Evolutionary conservation across 2,329 filamentous ascomycete genomes (phyloP), one percentile per base, ranked within the genome.

Genomic region (Sporothrix dimorphospora): DNA sequence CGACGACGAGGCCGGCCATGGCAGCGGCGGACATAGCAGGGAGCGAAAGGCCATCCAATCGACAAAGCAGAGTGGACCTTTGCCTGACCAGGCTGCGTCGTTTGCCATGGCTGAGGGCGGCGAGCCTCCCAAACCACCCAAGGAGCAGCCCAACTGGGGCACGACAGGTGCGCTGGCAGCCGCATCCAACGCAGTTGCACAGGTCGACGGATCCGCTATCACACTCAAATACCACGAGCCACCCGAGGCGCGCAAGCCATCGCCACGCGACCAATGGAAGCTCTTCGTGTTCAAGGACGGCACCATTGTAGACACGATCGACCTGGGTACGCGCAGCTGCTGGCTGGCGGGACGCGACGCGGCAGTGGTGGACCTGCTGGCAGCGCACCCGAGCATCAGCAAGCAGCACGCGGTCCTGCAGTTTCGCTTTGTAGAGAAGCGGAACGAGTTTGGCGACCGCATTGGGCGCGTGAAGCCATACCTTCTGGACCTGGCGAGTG

Each of bases 151-250:
- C 53, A 99, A 98, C 81, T 97, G 92, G 81, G 89, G 87, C 24
- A 89, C 86, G 45, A 94, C 94, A 0, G 96, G 96, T 38, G 85
- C 92, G 8, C 86, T 99, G 21, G 96, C 96, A 2, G 93, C 94
- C 59, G 94, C 94, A 75, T 94, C 94, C 69, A 98, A 99, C 80
- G 85, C 88, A 1, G 71, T 90, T 21, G 89, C 89, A 8, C 90
- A 97, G 74, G 88, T 88, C 34, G 89, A 90, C 77, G 93, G 93
- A 72, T 91, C 90, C 3, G 87, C 87, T 27, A 90, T 97, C 71
- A 89, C 93, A 3, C 88, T 99, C 63, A 98, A 98, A 84, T 99
- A 99, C 81, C 93, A 98, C 82, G 96, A 99, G 81, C 96, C 96
- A 1, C 84, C 93, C 12, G 96, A 99, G 83, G 93, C 95, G 67